Evolutionary conservation across 2,329 filamentous ascomycete species (phyloP), one percentile per base, ranked within the genome.

Genomic region (Monilinia polystroma): DNA sequence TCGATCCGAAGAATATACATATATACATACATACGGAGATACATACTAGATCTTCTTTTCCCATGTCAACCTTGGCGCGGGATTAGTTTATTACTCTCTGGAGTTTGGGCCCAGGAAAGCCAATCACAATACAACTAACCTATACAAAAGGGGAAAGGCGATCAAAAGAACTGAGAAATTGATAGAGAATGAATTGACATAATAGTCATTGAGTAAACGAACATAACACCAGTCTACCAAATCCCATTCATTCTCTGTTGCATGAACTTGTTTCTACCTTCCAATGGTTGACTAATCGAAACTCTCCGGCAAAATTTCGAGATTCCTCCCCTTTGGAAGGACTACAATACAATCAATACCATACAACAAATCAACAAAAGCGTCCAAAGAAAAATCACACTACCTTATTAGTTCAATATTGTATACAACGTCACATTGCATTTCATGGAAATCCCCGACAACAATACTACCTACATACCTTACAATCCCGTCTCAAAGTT

Each of bases 401-500:
- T 38, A 64, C 51, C 26, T n/a, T 23, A 23, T 53, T 41, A 18
- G 3, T 32, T 35, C 38, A 23, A 29, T 41, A 59, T 23, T 32
- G 18, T 23, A 51, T 47, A 29, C 29, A 29, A 29, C 29, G 29
- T 29, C 38, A 32, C 47, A 41, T n/a, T 45, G 45, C 45, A 47
- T 16, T 47, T 54, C 54, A 65, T 65, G 45, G 23, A 23, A 23
- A 20, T 41, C 11, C 26, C 32, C 26, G 59, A 54, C 20, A 38
- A 35, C 29, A 6, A 12, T 20, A 47, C 45, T 35, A 32, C 62
- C 26, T 23, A 8, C 52, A 38, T 35, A 12, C 23, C 49, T 47
- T 32, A 29, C 45, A 29, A 49, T 47, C 35, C 63, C n/a, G 41
- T 66, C 38, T 56, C 59, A 66, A 56, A 66, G 51, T 60, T 60